A percentile compares a stretch with the other conserved stretches of the same genome.
phyloP scores from a whole-genome alignment of 139 green algal genomes.

The Chlorella sp. region DNA sequence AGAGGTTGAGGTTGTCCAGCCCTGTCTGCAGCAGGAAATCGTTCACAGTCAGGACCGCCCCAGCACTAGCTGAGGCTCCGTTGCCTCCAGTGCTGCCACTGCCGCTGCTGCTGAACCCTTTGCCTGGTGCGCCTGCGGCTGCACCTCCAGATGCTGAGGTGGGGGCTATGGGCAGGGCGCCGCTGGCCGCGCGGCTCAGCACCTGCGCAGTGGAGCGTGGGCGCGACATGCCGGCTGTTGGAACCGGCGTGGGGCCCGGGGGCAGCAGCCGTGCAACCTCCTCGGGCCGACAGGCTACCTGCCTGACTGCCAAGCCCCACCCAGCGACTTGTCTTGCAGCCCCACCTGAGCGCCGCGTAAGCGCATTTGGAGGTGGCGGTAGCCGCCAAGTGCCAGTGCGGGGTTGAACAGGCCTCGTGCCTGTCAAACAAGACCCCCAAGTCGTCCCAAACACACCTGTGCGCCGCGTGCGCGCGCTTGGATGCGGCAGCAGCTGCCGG shows the following conservation, averaged over 20 bases:
- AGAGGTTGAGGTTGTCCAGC: constrained; percentile 95
- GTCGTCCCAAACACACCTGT: background rate
- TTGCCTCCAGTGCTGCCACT: background rate
- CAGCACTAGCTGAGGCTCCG: background rate
- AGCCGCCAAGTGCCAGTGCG: too few relatives aligned
- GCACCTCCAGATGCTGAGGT: background rate
- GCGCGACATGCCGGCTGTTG: too few relatives aligned
- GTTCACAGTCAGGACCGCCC: constrained; percentile 66
- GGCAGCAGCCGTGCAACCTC: too few relatives aligned
- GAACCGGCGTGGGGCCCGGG: too few relatives aligned
- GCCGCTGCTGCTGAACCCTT: background rate
- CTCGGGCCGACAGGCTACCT: too few relatives aligned
- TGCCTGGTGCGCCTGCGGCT: background rate
- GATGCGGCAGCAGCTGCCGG: too few relatives aligned
- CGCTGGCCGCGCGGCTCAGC: constrained; percentile 8
- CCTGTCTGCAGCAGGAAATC: constrained; percentile 80
- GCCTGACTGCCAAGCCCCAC: too few relatives aligned
- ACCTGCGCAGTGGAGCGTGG: background rate
- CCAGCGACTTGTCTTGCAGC: too few relatives aligned
- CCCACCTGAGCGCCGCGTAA: too few relatives aligned
- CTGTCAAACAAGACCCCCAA: too few relatives aligned
- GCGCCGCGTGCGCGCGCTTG: constrained; percentile 53
- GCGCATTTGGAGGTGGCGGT: too few relatives aligned
- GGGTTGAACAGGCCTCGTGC: too few relatives aligned
- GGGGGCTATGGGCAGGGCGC: background rate